Evolutionary conservation across 2,329 filamentous ascomycete species (phyloP).

Genomic region (Beauveria sp.): DNA sequence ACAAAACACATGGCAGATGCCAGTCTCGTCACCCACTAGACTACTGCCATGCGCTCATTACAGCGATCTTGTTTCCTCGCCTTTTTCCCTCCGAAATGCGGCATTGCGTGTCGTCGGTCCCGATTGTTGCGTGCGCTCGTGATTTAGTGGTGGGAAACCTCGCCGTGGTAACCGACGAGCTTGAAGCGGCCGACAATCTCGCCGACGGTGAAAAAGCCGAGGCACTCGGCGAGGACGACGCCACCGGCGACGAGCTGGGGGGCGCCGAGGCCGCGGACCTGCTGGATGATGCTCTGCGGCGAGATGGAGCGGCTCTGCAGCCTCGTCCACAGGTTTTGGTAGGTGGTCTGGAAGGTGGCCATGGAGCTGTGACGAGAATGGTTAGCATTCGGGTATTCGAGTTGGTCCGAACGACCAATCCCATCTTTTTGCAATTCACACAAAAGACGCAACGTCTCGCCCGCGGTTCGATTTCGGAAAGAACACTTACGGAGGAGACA

Average conservation of each 20-base stretch:
- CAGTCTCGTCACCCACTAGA: background rate
- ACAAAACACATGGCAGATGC: too few species aligned
- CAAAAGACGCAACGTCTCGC: background rate
- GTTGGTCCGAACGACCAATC: background rate
- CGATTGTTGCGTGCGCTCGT: background rate
- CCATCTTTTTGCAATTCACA: background rate
- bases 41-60: background rate
- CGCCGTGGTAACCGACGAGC: slow-evolving; percentile 84
- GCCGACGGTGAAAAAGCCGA: slow-evolving; percentile 96
- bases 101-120: too few species aligned
- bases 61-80: background rate
- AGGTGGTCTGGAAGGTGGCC: slow-evolving; percentile 79
- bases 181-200: slow-evolving; percentile 96
- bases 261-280: slow-evolving; percentile 60
- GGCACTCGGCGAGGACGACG: slow-evolving; percentile 74
- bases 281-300: slow-evolving; percentile 47
- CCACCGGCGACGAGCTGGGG: slow-evolving; percentile 65
- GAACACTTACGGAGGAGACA: slow-evolving; percentile 82
- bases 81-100: too few species aligned
- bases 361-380: slow-evolving; percentile 48
- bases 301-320: slow-evolving; percentile 58
- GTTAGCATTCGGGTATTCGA: background rate
- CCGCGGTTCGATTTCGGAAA: background rate
- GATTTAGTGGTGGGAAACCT: slow-evolving; percentile 49
- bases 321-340: slow-evolving; percentile 65